Conservation (phyloP, 306 rosid genomes). For the Corylus avellana region DNA sequence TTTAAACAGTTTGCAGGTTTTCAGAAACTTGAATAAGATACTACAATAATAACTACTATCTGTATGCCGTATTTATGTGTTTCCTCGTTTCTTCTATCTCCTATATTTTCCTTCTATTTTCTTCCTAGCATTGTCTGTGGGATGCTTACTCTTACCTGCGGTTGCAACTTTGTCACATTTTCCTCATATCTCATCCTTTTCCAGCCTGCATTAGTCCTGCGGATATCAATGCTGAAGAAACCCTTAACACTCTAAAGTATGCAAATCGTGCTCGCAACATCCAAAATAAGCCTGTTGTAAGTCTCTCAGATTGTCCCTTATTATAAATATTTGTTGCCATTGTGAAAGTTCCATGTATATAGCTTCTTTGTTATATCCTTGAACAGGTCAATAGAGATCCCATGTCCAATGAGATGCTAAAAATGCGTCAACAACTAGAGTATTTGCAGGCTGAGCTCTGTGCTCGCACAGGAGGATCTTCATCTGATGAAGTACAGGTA, state of each 20-base stretch:
- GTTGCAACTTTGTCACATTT: slow-evolving; percentile 23
- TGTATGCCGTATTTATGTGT: slow-evolving; percentile 8
- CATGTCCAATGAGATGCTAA: slow-evolving; percentile 94
- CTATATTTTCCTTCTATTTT: background rate
- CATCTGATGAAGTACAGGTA: slow-evolving; percentile 94
- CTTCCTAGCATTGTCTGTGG: slow-evolving; percentile 9
- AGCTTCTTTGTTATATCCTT: slow-evolving; percentile 23
- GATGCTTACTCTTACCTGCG: slow-evolving; percentile 18
- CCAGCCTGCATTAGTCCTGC: slow-evolving; percentile 99
- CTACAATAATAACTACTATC: slow-evolving; percentile 20
- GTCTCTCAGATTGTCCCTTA: slow-evolving; percentile 30
- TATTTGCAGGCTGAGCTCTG: slow-evolving; percentile 97
- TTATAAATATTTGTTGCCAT: slow-evolving; percentile 29
- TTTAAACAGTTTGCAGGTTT: slow-evolving; percentile 7
- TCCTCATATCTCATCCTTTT: slow-evolving; percentile 37
- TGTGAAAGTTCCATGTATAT: slow-evolving; percentile 11
- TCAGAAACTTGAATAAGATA: slow-evolving; percentile 12
- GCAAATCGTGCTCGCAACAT: slow-evolving; percentile 99
- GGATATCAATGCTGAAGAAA: slow-evolving; percentile 98
- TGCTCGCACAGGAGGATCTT: slow-evolving; percentile 87
- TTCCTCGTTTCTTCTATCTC: background rate
- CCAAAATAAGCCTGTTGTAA: slow-evolving; percentile 94
- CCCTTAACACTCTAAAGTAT: slow-evolving; percentile 96
- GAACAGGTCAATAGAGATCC: slow-evolving; percentile 94
- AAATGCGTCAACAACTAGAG: slow-evolving; percentile 97